These are phyloP conservation scores for Suillus brevipes DNA, from an alignment of 768 basidiomycete genomes.

Conservation along the genomic window DNA sequence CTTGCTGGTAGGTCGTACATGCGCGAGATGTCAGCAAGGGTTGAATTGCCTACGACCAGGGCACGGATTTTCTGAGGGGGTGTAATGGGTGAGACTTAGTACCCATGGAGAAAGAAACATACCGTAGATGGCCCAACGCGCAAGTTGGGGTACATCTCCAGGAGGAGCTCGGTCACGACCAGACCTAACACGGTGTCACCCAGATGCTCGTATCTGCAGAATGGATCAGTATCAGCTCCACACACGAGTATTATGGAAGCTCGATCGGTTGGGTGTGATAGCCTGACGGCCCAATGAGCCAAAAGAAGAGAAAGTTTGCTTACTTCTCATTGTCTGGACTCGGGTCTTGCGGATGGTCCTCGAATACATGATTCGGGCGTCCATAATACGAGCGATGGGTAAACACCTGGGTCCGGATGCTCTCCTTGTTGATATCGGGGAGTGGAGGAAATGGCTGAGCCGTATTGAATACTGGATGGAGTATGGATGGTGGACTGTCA, in stretches of 20 bases:
- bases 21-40: conserved; percentile 69
- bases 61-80: conserved; percentile 72
- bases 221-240: not conserved
- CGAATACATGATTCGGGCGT: conserved; percentile 73
- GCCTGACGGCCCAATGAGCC: not conserved
- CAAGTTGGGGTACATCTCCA: conserved; percentile 64
- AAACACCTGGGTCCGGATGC: conserved; percentile 58
- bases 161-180: conserved; percentile 62
- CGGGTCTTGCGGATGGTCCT: conserved; percentile 68
- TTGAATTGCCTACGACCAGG: conserved; percentile 71
- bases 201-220: conserved; percentile 66
- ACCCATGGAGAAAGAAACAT: conserved; percentile 20
- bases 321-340: conserved; percentile 85
- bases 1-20: conserved; percentile 62
- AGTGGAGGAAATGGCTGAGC: conserved; percentile 50
- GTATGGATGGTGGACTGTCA: conserved; percentile 1
- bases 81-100: not conserved
- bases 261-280: not conserved
- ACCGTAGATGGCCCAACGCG: conserved; percentile 81
- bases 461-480: conserved; percentile 32
- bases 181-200: conserved; percentile 75
- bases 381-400: conserved; percentile 75
- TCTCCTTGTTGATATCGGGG: conserved; percentile 50
- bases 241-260: not conserved
- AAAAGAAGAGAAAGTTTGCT: conserved; percentile 16